Percentiles rank a stretch among this genome's conserved stretches.
These are phyloP conservation scores for Lachnellula occidentalis DNA, from an alignment of 2,329 filamentous ascomycete genomes.

Conservation along the genomic window DNA sequence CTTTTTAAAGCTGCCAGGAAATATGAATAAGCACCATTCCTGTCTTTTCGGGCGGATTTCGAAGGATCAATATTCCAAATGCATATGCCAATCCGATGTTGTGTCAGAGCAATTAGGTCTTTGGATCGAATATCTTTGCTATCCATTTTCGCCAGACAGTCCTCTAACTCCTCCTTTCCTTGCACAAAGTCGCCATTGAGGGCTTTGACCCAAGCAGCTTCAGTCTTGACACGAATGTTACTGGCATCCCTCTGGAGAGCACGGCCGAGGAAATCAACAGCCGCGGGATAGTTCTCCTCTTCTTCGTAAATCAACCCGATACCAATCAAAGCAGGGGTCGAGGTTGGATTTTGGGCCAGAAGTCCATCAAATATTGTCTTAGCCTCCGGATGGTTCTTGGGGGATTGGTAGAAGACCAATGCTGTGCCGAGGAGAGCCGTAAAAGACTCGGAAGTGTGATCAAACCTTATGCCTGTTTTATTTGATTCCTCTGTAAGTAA, in stretches of 20 bases:
- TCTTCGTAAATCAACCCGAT: slow-evolving; percentile 90
- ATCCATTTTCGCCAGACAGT: slow-evolving; percentile 60
- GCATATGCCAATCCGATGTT: slow-evolving; percentile 83
- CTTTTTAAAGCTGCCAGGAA: slow-evolving; percentile 81
- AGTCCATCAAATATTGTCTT: slow-evolving; percentile 81
- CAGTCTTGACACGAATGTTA: slow-evolving; percentile 75
- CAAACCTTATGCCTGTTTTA: slow-evolving; percentile 64
- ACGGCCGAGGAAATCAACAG: slow-evolving; percentile 72
- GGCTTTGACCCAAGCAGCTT: slow-evolving; percentile 89
- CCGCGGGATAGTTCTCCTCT: slow-evolving; percentile 79
- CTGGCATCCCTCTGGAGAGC: slow-evolving; percentile 66
- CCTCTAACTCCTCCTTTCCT: slow-evolving; percentile 65
- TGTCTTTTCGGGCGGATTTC: slow-evolving; percentile 68
- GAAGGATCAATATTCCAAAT: slow-evolving; percentile 80
- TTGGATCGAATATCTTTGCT: slow-evolving; percentile 52
- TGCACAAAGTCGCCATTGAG: slow-evolving; percentile 68
- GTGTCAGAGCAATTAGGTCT: slow-evolving; percentile 76
- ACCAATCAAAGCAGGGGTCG: slow-evolving; percentile 78
- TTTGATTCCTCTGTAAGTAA: slow-evolving; percentile 54
- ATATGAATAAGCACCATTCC: slow-evolving; percentile 74
- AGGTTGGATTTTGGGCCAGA: slow-evolving; percentile 66
- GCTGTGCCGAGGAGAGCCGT: slow-evolving; percentile 79
- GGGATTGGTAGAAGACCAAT: slow-evolving; percentile 83
- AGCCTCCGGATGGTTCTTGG: slow-evolving; percentile 83
- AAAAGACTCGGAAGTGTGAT: slow-evolving; percentile 67